Percentiles rank a stretch among this genome's conserved stretches.
Conservation (phyloP, 768 basidiomycete species). For the Sarcodon sp. region DNA sequence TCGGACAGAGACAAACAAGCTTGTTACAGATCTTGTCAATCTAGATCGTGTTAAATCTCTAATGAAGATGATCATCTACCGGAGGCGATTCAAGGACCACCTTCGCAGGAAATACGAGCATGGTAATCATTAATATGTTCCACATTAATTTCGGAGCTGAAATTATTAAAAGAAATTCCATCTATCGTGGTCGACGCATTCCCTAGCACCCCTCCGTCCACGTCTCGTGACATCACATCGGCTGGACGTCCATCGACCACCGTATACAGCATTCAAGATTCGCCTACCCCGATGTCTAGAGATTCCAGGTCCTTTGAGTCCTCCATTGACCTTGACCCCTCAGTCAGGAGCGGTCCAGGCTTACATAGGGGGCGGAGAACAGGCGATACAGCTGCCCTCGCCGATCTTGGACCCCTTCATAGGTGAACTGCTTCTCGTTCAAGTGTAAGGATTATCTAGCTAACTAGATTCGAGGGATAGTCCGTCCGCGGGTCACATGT, state of each 20-base stretch:
- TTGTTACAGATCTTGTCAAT: conserved; percentile 76
- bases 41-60: conserved; percentile 76
- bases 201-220: conserved; percentile 33
- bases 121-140: not conserved
- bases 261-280: conserved; percentile 10
- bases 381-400: conserved; percentile 49
- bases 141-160: not conserved
- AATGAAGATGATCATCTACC: conserved; percentile 61
- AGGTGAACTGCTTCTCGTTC: conserved; percentile 31
- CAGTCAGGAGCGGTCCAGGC: conserved; percentile 19
- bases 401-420: conserved; percentile 34
- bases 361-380: conserved; percentile 43
- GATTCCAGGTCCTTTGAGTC: conserved; percentile 25
- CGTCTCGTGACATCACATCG: conserved; percentile 44
- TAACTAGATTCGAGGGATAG: conserved; percentile 8
- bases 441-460: not conserved
- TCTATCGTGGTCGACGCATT: conserved; percentile 55
- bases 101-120: not conserved
- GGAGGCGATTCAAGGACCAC: conserved; percentile 49
- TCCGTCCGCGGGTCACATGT: conserved; percentile 11
- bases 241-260: conserved; percentile 10
- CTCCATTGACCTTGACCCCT: conserved; percentile 31
- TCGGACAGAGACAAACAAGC: conserved; percentile 61
- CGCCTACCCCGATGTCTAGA: conserved; percentile 26
- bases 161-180: conserved; percentile 38